Evolutionary conservation across 2,329 filamentous ascomycete genomes (phyloP), one percentile per base, ranked within the genome.

Genomic region (Fusarium continuum): DNA sequence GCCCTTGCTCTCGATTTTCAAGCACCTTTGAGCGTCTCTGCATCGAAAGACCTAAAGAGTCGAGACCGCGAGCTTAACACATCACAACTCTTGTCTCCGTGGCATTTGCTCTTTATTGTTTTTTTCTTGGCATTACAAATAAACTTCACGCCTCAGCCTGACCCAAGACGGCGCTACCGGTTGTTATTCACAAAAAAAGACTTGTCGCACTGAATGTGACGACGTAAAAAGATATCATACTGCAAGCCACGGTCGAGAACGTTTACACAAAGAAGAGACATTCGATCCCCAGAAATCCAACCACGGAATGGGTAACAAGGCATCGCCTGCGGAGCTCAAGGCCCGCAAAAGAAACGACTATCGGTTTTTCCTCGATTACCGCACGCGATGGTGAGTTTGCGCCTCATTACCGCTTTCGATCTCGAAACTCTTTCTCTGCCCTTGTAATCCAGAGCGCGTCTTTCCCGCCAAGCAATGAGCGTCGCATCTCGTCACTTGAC

Each of bases 331-430:
- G 36, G 61, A 72, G 23, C 78, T 87, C 43, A 93, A 91, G 76
- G 78, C 78, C 60, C 85, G 90, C 41, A 83, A 78, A 40, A 85
- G 91, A 60, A 79, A 79, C 32, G 91, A 97, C 76, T 97, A 97
- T 76, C 82, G 83, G 41, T 96, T 89, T 74, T 80, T 88, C 35
- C 83, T 94, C 23, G 91, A 95, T 65, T 96, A 96, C 74, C 84
- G 92, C 53, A 96, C 93, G 58, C 80, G 93, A 86, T 97, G 93
- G 93, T 93, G 70, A 72, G 79, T 64, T 45, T 44, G 25, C 38
- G 32, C 44, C 43, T 52, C 38, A 25, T 51, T 40, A 16, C 26
- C 29, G 25, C 40, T 36, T 60, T 40, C 8, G 22, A 31, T 8
- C 23, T 35, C 38, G 28, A 35, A 16, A 39, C 40, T 49, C 23